Conservation (phyloP, 129 eudicot species). For the Centella asiatica region DNA sequence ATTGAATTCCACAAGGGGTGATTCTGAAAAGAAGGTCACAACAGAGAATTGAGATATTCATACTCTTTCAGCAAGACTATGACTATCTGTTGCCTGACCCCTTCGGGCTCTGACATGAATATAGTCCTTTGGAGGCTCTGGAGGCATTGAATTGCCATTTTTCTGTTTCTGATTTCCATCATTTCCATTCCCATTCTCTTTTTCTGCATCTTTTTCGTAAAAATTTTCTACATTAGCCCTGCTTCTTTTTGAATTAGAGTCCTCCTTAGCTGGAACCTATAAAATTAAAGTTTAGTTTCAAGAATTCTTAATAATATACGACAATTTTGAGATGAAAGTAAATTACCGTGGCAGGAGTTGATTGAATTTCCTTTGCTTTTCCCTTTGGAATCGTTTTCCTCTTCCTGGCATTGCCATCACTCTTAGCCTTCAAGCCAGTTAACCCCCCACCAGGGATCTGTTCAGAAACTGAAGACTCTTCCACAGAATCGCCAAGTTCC, state of each 20-base stretch:
- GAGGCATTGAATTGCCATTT: conserved; percentile 11
- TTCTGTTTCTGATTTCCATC: conserved; percentile 8
- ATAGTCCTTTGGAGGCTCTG: conserved; percentile 24
- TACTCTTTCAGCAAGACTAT: conserved; percentile 26
- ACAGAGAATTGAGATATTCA: background rate
- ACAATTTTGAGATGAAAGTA: background rate
- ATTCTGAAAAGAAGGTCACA: background rate
- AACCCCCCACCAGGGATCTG: conserved; percentile 54
- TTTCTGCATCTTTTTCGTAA: conserved; percentile 17
- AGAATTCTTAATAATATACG: background rate
- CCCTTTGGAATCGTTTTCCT: conserved; percentile 8
- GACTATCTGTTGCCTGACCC: conserved; percentile 28
- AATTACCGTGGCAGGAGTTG: conserved; percentile 11
- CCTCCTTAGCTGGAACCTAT: conserved; percentile 2
- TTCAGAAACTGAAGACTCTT: conserved; percentile 72
- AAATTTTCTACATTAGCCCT: conserved; percentile 5
- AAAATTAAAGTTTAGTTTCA: background rate
- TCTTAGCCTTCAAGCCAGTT: conserved; percentile 21
- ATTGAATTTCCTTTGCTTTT: conserved; percentile 30
- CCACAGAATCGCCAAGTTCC: conserved; percentile 55
- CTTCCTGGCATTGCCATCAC: conserved; percentile 6
- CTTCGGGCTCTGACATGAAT: conserved; percentile 30
- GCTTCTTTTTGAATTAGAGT: conserved; percentile 3
- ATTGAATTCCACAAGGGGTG: conserved; percentile 2
- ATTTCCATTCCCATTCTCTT: conserved; percentile 12